A percentile compares a stretch with the other conserved stretches of the same genome.
Evolutionary conservation across 768 basidiomycete genomes (phyloP).

Genomic region (Amanita exitialis): DNA sequence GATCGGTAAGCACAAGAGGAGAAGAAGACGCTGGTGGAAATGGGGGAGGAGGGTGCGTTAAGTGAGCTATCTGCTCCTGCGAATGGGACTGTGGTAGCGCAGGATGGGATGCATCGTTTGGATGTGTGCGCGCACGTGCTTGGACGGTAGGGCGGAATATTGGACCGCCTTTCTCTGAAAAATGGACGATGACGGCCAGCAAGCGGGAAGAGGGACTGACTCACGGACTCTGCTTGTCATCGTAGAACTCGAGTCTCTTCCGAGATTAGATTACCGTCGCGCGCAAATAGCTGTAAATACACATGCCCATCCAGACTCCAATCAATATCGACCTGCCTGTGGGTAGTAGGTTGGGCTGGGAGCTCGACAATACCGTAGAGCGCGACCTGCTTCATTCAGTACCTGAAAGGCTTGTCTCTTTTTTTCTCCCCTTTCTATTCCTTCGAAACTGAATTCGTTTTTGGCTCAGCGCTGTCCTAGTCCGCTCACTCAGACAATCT

Average conservation of each 20-base stretch:
- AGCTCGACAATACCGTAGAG: slow-evolving; percentile 32
- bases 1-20: neutral
- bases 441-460: neutral
- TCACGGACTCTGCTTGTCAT: slow-evolving; percentile 58
- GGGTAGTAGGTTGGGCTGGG: slow-evolving; percentile 52
- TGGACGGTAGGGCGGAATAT: slow-evolving; percentile 63
- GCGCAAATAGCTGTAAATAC: neutral
- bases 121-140: slow-evolving; percentile 32
- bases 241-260: slow-evolving; percentile 1
- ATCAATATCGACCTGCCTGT: slow-evolving; percentile 35
- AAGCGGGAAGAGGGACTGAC: slow-evolving; percentile 19
- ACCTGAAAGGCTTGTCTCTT: slow-evolving; percentile 49
- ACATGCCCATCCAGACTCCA: slow-evolving; percentile 7
- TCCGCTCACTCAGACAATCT: slow-evolving; percentile 67
- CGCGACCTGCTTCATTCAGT: slow-evolving; percentile 37
- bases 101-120: neutral
- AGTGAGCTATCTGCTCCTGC: neutral
- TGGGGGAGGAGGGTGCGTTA: neutral
- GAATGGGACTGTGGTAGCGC: neutral
- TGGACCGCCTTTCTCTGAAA: slow-evolving; percentile 59
- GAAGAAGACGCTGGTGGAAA: neutral
- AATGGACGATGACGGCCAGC: neutral
- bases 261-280: slow-evolving; percentile 3
- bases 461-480: slow-evolving; percentile 42
- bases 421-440: neutral